phyloP scores from a whole-genome alignment of 2,329 filamentous ascomycete species.

The Xylariaceae sp. region DNA sequence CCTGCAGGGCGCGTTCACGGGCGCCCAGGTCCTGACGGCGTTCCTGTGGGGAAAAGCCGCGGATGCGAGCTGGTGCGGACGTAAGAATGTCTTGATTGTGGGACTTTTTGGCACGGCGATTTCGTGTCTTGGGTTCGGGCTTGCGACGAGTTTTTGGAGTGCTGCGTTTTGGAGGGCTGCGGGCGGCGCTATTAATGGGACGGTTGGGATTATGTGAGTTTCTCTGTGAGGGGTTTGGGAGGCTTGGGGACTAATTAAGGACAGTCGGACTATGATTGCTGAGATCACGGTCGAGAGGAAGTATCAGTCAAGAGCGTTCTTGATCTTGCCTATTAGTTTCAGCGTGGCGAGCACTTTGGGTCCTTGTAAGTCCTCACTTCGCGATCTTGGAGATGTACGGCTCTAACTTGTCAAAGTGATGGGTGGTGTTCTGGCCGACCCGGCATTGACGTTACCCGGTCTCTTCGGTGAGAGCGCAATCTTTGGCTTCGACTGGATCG shows the following conservation, averaged over 20 bases:
- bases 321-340: constrained; percentile 45
- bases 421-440: constrained; percentile 65
- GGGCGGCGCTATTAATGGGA: constrained; percentile 53
- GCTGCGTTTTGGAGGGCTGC: constrained; percentile 62
- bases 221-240: background rate
- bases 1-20: constrained; percentile 66
- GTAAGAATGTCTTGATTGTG: constrained; percentile 66
- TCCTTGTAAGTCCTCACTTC: constrained; percentile 34
- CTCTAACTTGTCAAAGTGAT: constrained; percentile 37
- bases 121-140: constrained; percentile 67
- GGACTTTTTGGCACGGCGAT: constrained; percentile 63
- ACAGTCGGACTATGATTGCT: constrained; percentile 43
- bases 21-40: constrained; percentile 67
- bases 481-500: constrained; percentile 60
- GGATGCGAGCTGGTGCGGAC: constrained; percentile 54
- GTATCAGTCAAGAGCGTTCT: constrained; percentile 44
- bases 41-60: constrained; percentile 67
- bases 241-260: no score
- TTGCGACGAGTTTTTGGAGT: constrained; percentile 58
- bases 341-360: constrained; percentile 43
- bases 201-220: constrained; percentile 45
- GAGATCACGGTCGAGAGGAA: constrained; percentile 46
- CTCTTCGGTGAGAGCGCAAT: constrained; percentile 57
- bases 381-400: background rate
- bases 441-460: constrained; percentile 54